Base-by-base conservation (phyloP, 2,329 filamentous ascomycete species). In the Monosporascus sp. region DNA sequence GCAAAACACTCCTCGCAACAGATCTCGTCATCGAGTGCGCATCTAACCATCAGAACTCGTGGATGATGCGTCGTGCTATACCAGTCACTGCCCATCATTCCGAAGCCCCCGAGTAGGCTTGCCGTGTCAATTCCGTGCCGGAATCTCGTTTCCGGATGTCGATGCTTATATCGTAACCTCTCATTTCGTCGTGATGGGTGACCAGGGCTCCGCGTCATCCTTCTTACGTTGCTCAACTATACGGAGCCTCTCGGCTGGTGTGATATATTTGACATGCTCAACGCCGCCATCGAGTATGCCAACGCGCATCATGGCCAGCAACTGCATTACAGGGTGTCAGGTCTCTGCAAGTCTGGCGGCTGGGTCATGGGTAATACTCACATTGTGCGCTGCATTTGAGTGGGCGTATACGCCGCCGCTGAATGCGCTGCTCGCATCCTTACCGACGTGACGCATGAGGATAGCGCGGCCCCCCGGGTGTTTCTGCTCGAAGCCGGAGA, bases 271-370 rank as follows among this genome's bases (percentile, higher is more conserved):
- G 45, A 47, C 22, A 18, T 47, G 45, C 45, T 47, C 45, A 9
- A 47, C 45, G 22, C 45, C 45, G 22, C 45, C 45, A 18, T 47
- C 45, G 17, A 47, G 45, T 15, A 47, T 24, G 22, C 45, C 45
- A 24, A 47, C 45, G 24, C 45, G 45, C 45, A 47, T 47, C 45
- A 47, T 47, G 22, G 45, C 45, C n/a, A 47, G 45, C 45, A 27
- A 27, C 45, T 47, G 45, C n/a, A 20, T 22, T 31, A 31, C 14
- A 31, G 9, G 27, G 27, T 11, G 27, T 31, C 9, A 31, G 27
- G 9, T 31, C 27, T 31, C 9, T 31, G 27, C 27, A 31, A 31
- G 27, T 31, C 27, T 3, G 27, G 27, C 9, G 27, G 27, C 9
- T 31, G 9, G 1, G 27, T 11, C 27, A 31, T 31, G 27, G 27